A percentile compares a stretch with the other conserved stretches of the same genome.
Conservation (phyloP, 805 yeast genomes). For the Vanderwaltozyma tropicalis region DNA sequence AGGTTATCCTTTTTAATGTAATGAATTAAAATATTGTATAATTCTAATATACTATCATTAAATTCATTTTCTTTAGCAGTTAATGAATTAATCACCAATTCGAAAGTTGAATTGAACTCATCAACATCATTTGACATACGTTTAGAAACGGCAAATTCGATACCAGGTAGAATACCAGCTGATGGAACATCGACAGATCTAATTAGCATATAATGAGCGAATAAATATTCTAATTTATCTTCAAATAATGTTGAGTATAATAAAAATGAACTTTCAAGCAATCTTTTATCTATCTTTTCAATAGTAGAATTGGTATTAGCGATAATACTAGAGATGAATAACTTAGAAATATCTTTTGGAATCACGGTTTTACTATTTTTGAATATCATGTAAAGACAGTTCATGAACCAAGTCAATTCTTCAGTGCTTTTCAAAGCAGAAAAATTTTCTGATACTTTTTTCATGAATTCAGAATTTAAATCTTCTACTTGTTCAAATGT, state of each 20-base stretch:
- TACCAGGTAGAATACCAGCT: constrained; percentile 12
- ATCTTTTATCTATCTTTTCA: constrained; percentile 3
- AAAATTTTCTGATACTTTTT: background rate
- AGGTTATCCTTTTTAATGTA: constrained; percentile 16
- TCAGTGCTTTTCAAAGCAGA: background rate
- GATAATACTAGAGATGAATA: background rate
- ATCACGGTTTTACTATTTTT: constrained; percentile 2
- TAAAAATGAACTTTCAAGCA: constrained; percentile 23
- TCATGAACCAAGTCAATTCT: constrained; percentile 26
- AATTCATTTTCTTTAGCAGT: constrained; percentile 2
- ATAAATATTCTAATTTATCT: constrained; percentile 19
- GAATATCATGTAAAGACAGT: constrained; percentile 18
- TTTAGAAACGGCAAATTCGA: constrained; percentile 8
- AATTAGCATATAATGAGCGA: constrained; percentile 29
- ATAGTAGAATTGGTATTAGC: constrained; percentile 2
- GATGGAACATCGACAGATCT: constrained; percentile 17
- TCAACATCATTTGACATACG: constrained; percentile 2
- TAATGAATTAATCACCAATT: constrained; percentile 8
- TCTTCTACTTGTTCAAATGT: background rate
- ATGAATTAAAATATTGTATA: constrained; percentile 11
- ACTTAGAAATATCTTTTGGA: constrained; percentile 7
- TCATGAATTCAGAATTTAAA: constrained; percentile 2
- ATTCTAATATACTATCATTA: constrained; percentile 13
- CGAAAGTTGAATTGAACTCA: constrained; percentile 14
- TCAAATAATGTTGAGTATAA: constrained; percentile 13